Evolutionary conservation across 495 filamentous ascomycete genomes (phyloP), one percentile per base, ranked within the genome.

Genomic region (Aspergillus biplanus): DNA sequence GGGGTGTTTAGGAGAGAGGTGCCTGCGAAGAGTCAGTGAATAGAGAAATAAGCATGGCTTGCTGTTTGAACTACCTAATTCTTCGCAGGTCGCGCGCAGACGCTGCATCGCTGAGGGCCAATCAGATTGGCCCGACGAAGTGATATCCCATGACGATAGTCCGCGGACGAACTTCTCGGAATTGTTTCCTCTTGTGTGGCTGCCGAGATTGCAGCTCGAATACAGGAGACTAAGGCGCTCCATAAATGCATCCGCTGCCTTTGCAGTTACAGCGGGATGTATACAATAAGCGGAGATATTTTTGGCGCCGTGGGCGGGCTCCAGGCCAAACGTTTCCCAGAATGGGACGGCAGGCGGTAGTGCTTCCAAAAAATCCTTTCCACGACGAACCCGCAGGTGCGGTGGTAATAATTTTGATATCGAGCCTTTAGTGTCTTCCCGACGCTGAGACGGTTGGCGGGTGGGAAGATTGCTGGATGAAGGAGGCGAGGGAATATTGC

Each of bases 321-420:
- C 87, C 31, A 99, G 83, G 6, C 91, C 90, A 62, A 98, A 82
- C 27, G 89, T 90, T 65, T 98, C 93, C 96, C 96, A 98, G 68
- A 98, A 99, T 0, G 83, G 71, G 8, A 97, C 71, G 2, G 91
- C 89, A 6, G 93, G 82, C 8, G 94, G 91, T 44, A 97, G 79
- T 35, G 96, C 79, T 39, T 96, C 90, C 39, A 95, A 80, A 56
- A 80, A 85, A 6, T 84, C 86, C 49, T 92, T 90, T 12, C 88
- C 87, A 2, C 93, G 86, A 46, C 90, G 89, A 16, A 97, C 75
- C 49, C 92, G 90, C 32, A 97, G 70, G 70, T 93, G 89, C 4
- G 92, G 92, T 5, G 85, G 80, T 8, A 80, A 76, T 12, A 79
- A 27, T 27, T 68, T 78, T 33, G 67, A 69, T 55, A 82, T 76